A percentile compares a stretch with the other conserved stretches of the same genome.
phyloP scores from a whole-genome alignment of 1,139 yeast species.

The Pichia sp. region DNA sequence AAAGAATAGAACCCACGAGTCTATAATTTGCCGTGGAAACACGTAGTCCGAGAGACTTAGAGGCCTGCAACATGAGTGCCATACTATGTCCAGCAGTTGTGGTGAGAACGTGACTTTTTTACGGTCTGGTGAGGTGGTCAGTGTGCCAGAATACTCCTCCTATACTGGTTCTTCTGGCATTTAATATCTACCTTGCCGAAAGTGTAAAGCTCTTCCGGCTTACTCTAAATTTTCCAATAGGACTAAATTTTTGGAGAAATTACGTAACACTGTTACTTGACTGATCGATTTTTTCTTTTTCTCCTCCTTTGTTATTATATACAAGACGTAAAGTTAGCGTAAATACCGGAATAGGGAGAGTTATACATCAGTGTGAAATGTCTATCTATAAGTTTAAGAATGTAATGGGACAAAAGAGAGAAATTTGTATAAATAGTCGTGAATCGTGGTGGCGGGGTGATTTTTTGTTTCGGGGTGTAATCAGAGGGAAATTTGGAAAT shows the following conservation, averaged over 20 bases:
- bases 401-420: background rate
- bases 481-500: background rate
- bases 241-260: background rate
- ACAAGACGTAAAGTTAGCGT: background rate
- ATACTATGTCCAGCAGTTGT: background rate
- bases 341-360: background rate
- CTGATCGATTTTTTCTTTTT: background rate
- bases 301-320: background rate
- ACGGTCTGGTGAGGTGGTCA: too few relatives aligned
- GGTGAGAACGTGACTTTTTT: background rate
- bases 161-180: background rate
- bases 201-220: background rate
- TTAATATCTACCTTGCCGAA: background rate
- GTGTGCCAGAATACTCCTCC: background rate
- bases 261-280: too few relatives aligned
- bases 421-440: background rate
- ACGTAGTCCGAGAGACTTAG: background rate
- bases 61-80: background rate
- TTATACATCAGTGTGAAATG: background rate
- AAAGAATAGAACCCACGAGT: background rate
- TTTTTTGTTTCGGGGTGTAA: background rate
- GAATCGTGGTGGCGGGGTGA: background rate
- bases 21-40: background rate
- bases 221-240: background rate
- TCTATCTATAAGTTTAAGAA: slow-evolving; percentile 1